A percentile compares a stretch with the other conserved stretches of the same genome.
These are phyloP conservation scores for Amauroascus niger DNA, from an alignment of 2,329 filamentous ascomycete genomes.

Conservation along the genomic window DNA sequence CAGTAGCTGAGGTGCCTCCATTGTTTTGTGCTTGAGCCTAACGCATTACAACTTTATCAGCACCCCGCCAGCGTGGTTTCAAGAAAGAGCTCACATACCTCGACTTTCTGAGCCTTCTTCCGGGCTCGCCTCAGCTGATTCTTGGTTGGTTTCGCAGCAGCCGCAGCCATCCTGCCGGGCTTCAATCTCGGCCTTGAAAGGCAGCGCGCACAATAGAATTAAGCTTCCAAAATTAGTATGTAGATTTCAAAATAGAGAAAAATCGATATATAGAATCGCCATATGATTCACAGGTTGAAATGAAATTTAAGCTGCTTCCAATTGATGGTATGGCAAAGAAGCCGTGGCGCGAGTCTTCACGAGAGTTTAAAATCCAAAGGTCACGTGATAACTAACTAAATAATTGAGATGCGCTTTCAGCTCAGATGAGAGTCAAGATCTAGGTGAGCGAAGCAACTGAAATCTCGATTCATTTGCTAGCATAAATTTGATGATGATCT, in stretches of 20 bases:
- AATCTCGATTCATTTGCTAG: background rate
- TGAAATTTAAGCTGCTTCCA: background rate
- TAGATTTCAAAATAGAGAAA: background rate
- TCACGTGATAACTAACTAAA: conserved; percentile 4
- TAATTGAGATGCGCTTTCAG: too few species aligned
- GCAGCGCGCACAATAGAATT: background rate
- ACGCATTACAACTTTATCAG: background rate
- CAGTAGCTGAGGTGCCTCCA: conserved; percentile 4
- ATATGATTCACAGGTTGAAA: background rate
- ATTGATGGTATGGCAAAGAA: background rate
- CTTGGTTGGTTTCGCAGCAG: conserved; percentile 64
- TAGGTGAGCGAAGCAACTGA: background rate
- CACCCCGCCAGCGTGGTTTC: too few species aligned
- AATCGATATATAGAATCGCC: background rate
- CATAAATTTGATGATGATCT: background rate
- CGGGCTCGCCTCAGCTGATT: conserved; percentile 87
- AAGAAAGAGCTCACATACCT: conserved; percentile 38
- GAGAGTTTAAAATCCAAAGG: background rate
- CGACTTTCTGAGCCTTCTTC: conserved; percentile 83
- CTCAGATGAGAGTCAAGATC: too few species aligned
- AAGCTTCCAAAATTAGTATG: background rate
- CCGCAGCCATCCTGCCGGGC: conserved; percentile 18
- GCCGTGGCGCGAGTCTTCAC: background rate
- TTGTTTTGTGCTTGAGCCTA: conserved; percentile 11
- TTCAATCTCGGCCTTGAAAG: background rate